Evolutionary conservation across 2,329 filamentous ascomycete genomes (phyloP), one percentile per base, ranked within the genome.

Genomic region (Ambrosiella beaveri): DNA sequence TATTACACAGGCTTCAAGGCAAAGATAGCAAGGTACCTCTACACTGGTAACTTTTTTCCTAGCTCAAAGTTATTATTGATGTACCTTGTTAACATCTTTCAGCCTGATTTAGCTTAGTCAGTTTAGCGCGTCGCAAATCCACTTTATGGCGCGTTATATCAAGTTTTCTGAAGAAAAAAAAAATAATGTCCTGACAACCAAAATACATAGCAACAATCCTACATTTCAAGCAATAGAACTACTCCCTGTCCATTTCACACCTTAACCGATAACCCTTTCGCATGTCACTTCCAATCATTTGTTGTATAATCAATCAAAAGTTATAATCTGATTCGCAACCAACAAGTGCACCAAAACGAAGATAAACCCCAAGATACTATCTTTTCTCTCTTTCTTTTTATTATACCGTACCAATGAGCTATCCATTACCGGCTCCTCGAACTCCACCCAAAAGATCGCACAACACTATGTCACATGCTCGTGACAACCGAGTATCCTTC

Each of bases 401-500:
- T 27, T 27, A 27, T 27, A 27, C 27, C 3, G 45, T 17, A 44
- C 59, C 27, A 61, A 58, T 58, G 57, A 61, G 39, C 54, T 57
- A 61, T 44, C 59, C 59, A 40, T 47, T 54, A 15, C 59, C 58
- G 55, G 59, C 54, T 44, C 57, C 59, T 57, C 56, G 56, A 17
- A 58, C 59, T 40, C 59, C 59, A 17, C 59, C 59, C 13, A 58
- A 61, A 58, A 52, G 53, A 15, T 54, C 53, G 15, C 53, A 56
- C 40, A 27, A 47, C 54, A 35, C 56, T 12, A 61, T 61, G 59
- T 58, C 59, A 47, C 59, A 61, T 50, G 39, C 52, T 41, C 59
- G 59, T 54, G 59, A 61, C 39, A 58, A 56, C 47, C 59, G 59
- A 27, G 59, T 61, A 37, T 61, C 59, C 19, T 61, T 61, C 49